Evolutionary conservation across 495 filamentous ascomycete genomes (phyloP), one percentile per base, ranked within the genome.

Genomic region (Elasticomyces elasticus): DNA sequence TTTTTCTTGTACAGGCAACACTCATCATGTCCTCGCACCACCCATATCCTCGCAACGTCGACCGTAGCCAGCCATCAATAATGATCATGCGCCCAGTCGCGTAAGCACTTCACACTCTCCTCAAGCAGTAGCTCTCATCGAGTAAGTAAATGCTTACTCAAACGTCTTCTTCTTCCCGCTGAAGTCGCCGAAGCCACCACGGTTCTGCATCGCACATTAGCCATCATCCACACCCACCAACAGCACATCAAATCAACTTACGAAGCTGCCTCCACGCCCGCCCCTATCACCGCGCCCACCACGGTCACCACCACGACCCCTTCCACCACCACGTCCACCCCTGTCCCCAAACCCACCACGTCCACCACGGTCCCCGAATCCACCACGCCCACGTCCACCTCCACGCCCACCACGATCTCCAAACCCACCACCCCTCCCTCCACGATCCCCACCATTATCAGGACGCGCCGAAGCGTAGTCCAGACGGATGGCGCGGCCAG

Each of bases 91-190:
- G n/a, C n/a, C n/a, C n/a, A n/a, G n/a, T n/a, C n/a, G n/a, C n/a
- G n/a, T n/a, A n/a, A n/a, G n/a, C n/a, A n/a, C n/a, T n/a, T n/a
- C n/a, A n/a, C n/a, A n/a, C n/a, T n/a, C n/a, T n/a, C n/a, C n/a
- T n/a, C n/a, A n/a, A n/a, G n/a, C n/a, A n/a, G n/a, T n/a, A n/a
- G n/a, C n/a, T n/a, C n/a, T n/a, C n/a, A n/a, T n/a, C n/a, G n/a
- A n/a, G n/a, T n/a, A n/a, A n/a, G n/a, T n/a, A n/a, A 44, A 7
- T n/a, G 6, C 49, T 20, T 35, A 26, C 78, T 85, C 87, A 68
- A 98, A 96, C 60, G 84, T 92, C 69, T 80, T 82, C 81, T 94
- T 95, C 77, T 83, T 84, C 64, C 92, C 92, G 74, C 87, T 77
- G 78, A 90, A 96, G 69, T 88, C 85, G 33, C 85, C 81, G 61